These are phyloP conservation scores for Candida khao-thaluensis DNA, from an alignment of 805 yeast genomes.

Conservation along the genomic window DNA sequence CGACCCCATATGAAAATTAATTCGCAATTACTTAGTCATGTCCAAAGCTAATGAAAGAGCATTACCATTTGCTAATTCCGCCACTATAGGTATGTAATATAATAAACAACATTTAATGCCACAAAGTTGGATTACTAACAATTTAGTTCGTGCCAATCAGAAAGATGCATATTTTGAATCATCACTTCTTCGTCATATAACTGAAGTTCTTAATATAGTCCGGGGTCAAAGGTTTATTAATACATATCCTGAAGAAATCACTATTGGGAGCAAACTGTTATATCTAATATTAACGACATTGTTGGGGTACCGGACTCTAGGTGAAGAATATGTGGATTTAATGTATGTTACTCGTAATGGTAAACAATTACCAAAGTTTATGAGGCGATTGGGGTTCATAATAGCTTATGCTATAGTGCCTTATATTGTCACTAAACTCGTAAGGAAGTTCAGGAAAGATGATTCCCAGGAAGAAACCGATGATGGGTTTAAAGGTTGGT, in stretches of 20 bases:
- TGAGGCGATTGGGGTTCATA: constrained; percentile 57
- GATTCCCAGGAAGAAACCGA: constrained; percentile 8
- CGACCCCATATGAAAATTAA: not conserved
- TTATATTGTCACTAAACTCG: constrained; percentile 39
- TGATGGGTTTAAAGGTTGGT: constrained; percentile 15
- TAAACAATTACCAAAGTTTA: constrained; percentile 43
- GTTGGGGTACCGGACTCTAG: constrained; percentile 75
- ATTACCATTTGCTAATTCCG: constrained; percentile 77
- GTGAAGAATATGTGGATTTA: constrained; percentile 91
- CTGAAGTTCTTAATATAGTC: constrained; percentile 52
- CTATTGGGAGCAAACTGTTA: constrained; percentile 53
- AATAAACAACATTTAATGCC: not conserved
- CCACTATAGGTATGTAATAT: constrained; percentile 67
- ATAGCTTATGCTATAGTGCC: constrained; percentile 65
- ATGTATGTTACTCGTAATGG: constrained; percentile 60
- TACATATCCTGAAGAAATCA: constrained; percentile 59
- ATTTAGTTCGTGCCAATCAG: constrained; percentile 77
- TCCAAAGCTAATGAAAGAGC: constrained; percentile 17
- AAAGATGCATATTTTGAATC: constrained; percentile 77
- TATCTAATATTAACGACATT: constrained; percentile 78
- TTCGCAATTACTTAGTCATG: constrained; percentile 4
- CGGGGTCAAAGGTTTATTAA: constrained; percentile 67
- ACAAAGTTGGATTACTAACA: constrained; percentile 23
- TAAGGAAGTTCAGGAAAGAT: constrained; percentile 20
- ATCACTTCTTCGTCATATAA: constrained; percentile 52